phyloP scores from a whole-genome alignment of 2,329 filamentous ascomycete genomes.

The Parasarocladium wereldwijsianum region DNA sequence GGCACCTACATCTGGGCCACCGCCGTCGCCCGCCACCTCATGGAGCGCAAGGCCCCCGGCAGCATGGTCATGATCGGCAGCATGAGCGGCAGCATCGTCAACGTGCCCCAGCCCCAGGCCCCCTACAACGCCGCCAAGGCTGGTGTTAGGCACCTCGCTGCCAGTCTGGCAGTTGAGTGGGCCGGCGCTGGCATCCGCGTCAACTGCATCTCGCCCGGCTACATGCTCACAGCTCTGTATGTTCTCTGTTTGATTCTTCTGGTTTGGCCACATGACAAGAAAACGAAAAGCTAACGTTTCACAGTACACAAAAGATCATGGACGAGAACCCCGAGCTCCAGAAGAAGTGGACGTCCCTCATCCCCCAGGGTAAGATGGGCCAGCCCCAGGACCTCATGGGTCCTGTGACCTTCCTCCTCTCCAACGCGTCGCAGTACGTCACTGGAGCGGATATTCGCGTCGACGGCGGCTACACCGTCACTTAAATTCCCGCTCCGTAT shows the following conservation, averaged over 20 bases:
- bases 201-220: conserved; percentile 89
- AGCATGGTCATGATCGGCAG: conserved; percentile 91
- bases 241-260: conserved; percentile 16
- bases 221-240: conserved; percentile 90
- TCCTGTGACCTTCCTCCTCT: conserved; percentile 73
- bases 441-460: conserved; percentile 63
- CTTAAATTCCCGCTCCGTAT: too few relatives aligned
- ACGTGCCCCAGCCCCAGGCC: conserved; percentile 86
- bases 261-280: too few relatives aligned
- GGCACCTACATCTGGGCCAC: conserved; percentile 84
- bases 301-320: conserved; percentile 81
- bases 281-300: conserved; percentile 4
- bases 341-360: conserved; percentile 80
- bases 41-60: conserved; percentile 63
- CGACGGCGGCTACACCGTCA: conserved; percentile 80
- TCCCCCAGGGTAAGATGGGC: conserved; percentile 89
- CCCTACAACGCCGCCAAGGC: conserved; percentile 93
- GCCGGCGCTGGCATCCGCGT: conserved; percentile 75
- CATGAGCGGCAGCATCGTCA: conserved; percentile 90
- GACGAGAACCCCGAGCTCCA: conserved; percentile 85
- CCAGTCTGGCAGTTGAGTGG: conserved; percentile 89
- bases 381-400: conserved; percentile 86
- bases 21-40: conserved; percentile 73
- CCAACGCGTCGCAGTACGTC: conserved; percentile 63
- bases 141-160: conserved; percentile 74